Evolutionary conservation across 768 basidiomycete species (phyloP).

Genomic region (Trametes meyenii): DNA sequence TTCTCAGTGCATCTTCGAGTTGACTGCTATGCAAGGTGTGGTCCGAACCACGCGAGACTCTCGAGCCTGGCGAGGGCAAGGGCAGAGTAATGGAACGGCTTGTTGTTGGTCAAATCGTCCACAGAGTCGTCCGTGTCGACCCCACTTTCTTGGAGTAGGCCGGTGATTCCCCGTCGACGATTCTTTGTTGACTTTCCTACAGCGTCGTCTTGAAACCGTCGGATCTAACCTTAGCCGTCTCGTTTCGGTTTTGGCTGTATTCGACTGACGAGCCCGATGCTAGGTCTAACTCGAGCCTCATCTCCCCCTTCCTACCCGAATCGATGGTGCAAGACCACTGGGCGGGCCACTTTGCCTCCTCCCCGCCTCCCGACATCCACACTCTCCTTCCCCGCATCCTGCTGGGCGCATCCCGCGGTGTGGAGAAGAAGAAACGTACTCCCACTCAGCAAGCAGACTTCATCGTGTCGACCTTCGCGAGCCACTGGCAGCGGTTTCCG

Average conservation of each 20-base stretch:
- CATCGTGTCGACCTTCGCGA: slow-evolving; percentile 1
- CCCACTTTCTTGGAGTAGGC: slow-evolving; percentile 19
- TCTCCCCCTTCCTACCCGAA: neutral
- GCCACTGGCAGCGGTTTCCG: neutral
- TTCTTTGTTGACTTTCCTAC: neutral
- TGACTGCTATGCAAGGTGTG: slow-evolving; percentile 1
- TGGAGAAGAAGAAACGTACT: slow-evolving; percentile 11
- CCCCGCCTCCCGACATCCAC: neutral
- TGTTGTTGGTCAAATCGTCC: slow-evolving; percentile 3
- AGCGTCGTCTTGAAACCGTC: slow-evolving; percentile 14
- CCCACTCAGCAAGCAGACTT: slow-evolving; percentile 7
- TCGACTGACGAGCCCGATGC: slow-evolving; percentile 3
- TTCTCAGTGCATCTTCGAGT: neutral
- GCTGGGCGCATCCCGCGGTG: slow-evolving; percentile 2
- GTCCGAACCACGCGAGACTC: slow-evolving; percentile 6
- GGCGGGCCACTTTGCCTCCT: neutral
- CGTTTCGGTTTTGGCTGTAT: slow-evolving; percentile 13
- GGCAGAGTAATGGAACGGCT: slow-evolving; percentile 5
- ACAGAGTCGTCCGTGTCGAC: slow-evolving; percentile 8
- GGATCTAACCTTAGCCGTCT: slow-evolving; percentile 11
- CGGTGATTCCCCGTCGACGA: neutral
- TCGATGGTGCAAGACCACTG: neutral
- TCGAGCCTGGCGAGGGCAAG: neutral
- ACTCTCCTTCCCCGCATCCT: slow-evolving; percentile 5
- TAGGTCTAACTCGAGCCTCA: neutral